A percentile compares a stretch with the other conserved stretches of the same genome.
These are phyloP conservation scores for Lactarius sanguifluus DNA, from an alignment of 768 basidiomycete species.

Conservation along the genomic window DNA sequence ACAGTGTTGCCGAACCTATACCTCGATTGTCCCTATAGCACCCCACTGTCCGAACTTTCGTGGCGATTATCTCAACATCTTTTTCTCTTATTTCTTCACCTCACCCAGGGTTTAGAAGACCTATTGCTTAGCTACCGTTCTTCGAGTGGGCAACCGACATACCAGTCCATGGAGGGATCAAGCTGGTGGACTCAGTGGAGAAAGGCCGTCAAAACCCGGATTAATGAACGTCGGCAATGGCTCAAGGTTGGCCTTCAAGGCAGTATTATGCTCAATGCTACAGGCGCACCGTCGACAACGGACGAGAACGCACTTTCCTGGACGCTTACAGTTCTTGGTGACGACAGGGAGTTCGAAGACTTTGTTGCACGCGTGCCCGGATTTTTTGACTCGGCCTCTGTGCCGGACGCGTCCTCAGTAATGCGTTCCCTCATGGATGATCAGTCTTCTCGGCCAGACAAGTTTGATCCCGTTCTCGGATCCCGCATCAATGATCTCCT, in stretches of 20 bases:
- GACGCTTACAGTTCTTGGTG: conserved; percentile 14
- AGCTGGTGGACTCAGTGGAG: neutral
- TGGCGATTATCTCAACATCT: neutral
- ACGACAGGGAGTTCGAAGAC: conserved; percentile 12
- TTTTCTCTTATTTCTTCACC: neutral
- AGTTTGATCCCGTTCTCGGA: conserved; percentile 13
- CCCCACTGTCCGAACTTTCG: conserved; percentile 2
- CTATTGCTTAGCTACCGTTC: neutral
- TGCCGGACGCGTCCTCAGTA: neutral
- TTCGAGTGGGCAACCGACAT: neutral
- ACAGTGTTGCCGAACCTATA: neutral
- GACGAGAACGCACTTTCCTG: conserved; percentile 9
- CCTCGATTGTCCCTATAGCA: conserved; percentile 11
- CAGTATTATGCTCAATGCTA: conserved; percentile 3
- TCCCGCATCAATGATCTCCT: conserved; percentile 12
- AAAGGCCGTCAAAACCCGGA: neutral
- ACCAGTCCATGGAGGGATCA: neutral
- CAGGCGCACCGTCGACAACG: neutral
- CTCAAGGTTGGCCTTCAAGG: conserved; percentile 2
- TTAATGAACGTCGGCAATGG: conserved; percentile 3
- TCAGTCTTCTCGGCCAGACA: no score
- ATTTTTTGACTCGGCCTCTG: neutral
- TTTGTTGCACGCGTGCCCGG: conserved; percentile 14
- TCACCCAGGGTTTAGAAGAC: neutral
- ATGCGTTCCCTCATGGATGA: neutral